A percentile compares a stretch with the other conserved stretches of the same genome.
These are phyloP conservation scores for Rhododendron molle DNA, from an alignment of 148 eudicot genomes.

Conservation along the genomic window DNA sequence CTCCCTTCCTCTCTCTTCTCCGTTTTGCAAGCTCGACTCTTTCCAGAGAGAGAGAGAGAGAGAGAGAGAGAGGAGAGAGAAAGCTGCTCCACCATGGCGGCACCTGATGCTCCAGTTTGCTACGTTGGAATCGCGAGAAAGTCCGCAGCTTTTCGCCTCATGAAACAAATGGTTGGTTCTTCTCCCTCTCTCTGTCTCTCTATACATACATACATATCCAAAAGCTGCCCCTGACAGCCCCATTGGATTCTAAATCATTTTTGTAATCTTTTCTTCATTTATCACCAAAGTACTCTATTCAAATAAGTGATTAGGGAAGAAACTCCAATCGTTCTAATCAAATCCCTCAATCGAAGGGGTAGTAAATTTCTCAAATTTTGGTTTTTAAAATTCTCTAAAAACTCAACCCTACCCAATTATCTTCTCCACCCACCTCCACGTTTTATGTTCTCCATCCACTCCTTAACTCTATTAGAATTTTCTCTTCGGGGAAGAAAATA, in stretches of 20 bases:
- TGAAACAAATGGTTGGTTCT: slow-evolving; percentile 85
- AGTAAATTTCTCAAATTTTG: no score
- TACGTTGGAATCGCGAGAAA: slow-evolving; percentile 75
- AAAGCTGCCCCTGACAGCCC: no score
- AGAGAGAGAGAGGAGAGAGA: slow-evolving; percentile 12
- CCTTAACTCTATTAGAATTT: not conserved
- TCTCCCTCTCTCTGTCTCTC: no score
- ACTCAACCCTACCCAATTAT: not conserved
- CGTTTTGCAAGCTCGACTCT: not conserved
- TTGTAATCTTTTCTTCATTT: not conserved
- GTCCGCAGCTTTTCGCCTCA: slow-evolving; percentile 95
- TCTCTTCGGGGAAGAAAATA: not conserved
- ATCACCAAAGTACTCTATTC: not conserved
- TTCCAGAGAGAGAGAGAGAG: not conserved
- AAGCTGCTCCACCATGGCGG: slow-evolving; percentile 47
- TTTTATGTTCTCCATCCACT: not conserved
- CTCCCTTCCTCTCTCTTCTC: not conserved
- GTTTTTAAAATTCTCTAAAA: not conserved
- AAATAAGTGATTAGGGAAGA: not conserved
- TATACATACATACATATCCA: no score
- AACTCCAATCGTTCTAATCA: not conserved
- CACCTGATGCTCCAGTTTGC: slow-evolving; percentile 75
- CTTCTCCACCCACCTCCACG: not conserved
- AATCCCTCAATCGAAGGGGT: not conserved
- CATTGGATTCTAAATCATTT: not conserved